These are phyloP conservation scores for Eremothecium coryli DNA, from an alignment of 1,139 yeast genomes.

Conservation along the genomic window DNA sequence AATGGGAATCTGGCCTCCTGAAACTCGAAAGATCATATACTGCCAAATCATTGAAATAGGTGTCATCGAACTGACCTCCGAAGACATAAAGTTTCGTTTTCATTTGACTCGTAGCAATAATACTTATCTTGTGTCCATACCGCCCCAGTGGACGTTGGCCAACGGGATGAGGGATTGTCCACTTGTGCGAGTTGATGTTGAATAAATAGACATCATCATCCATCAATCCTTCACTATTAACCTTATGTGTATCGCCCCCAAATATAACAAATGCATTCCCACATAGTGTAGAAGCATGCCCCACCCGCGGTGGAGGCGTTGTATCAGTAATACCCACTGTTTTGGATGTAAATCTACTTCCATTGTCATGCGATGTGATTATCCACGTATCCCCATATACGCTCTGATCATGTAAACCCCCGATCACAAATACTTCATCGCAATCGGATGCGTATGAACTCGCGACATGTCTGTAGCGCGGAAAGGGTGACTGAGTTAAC, in stretches of 20 bases:
- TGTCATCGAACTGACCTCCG: conserved; percentile 93
- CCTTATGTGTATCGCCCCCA: conserved; percentile 93
- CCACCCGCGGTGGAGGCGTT: conserved; percentile 92
- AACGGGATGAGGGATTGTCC: conserved; percentile 80
- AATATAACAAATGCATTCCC: conserved; percentile 93
- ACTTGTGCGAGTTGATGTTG: conserved; percentile 80
- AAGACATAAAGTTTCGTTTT: conserved; percentile 74
- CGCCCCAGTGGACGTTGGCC: conserved; percentile 85
- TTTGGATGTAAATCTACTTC: conserved; percentile 42
- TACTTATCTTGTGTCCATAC: conserved; percentile 77
- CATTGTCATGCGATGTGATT: conserved; percentile 41
- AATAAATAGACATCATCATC: conserved; percentile 83
- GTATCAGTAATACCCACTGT: conserved; percentile 59
- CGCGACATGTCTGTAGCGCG: conserved; percentile 90
- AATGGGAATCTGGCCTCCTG: conserved; percentile 70
- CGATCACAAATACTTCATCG: conserved; percentile 82
- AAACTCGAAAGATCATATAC: conserved; percentile 84
- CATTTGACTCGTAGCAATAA: conserved; percentile 50
- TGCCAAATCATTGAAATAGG: conserved; percentile 75
- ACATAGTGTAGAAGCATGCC: conserved; percentile 85
- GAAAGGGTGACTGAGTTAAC: conserved; percentile 75
- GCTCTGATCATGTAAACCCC: conserved; percentile 86
- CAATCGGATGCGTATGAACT: conserved; percentile 65
- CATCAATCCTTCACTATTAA: conserved; percentile 67
- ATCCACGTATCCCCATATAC: conserved; percentile 96